Evolutionary conservation across 1,284 basidiomycete genomes (phyloP).

Genomic region (Laetiporus sulphureus): DNA sequence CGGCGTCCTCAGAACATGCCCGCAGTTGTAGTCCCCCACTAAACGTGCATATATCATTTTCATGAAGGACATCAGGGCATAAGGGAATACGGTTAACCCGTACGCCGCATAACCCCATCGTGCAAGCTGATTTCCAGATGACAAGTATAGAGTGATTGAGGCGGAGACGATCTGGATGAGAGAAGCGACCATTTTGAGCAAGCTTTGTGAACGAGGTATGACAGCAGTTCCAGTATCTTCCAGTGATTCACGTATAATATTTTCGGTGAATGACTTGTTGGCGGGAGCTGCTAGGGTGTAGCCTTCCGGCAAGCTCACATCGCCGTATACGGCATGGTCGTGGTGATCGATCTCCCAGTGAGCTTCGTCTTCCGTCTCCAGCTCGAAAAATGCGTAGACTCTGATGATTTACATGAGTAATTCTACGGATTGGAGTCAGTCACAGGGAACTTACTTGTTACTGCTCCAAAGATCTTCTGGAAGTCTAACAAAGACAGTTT

Average conservation of each 20-base stretch:
- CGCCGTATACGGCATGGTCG: neutral
- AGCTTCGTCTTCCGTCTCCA: neutral
- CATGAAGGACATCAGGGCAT: slow-evolving; percentile 6
- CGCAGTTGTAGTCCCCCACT: slow-evolving; percentile 4
- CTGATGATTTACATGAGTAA: neutral
- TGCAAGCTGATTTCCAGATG: neutral
- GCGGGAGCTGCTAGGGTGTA: slow-evolving; percentile 4
- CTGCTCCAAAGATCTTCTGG: no score
- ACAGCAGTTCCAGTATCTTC: neutral
- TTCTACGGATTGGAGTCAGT: no score
- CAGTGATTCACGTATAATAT: neutral
- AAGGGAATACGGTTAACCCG: slow-evolving; percentile 5
- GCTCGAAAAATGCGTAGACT: neutral
- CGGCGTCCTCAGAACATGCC: slow-evolving; percentile 4
- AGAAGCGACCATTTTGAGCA: slow-evolving; percentile 1
- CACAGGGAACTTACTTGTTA: no score
- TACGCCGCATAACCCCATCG: slow-evolving; percentile 7
- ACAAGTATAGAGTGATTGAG: neutral
- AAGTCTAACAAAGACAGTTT: slow-evolving; percentile 1
- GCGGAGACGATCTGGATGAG: slow-evolving; percentile 5
- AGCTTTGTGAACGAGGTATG: neutral
- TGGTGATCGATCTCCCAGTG: neutral
- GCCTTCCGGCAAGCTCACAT: neutral
- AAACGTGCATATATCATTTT: slow-evolving; percentile 2
- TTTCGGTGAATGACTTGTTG: neutral